Evolutionary conservation across 495 filamentous ascomycete species (phyloP), one percentile per base, ranked within the genome.

Genomic region (Penicillium alfredii): DNA sequence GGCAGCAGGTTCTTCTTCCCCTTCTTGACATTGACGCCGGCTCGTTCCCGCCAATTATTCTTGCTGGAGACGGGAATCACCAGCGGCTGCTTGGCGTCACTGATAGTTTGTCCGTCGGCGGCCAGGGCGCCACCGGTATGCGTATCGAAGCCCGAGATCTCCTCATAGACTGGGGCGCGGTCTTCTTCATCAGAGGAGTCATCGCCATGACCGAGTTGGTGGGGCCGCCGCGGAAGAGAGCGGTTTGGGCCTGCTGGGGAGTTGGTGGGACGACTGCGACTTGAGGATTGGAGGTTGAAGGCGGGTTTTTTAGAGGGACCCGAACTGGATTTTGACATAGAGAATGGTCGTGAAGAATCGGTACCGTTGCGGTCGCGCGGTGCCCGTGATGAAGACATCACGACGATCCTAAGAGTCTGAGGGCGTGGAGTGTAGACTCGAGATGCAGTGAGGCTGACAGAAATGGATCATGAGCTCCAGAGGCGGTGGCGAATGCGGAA

Each of bases 21-120:
- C 34, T 73, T 75, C 34, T 65, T 66, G 29, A 80, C 73, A 38
- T 67, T 68, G 3, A 51, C 36, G 6, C 64, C 65, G 1, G 65
- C 43, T 8, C 67, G 55, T 38, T 80, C 79, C 49, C 78, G 76
- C 84, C 83, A 86, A 52, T 88, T 78, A 32, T 81, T 77, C 53
- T 82, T 84, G 55, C 71, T 72, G 38, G 79, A 69, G 8, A 72
- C 72, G 8, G 68, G 68, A 35, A 92, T 92, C 15, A 86, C 71
- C 15, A 85, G 60, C 8, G 73, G 71, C 33, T 58, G 54, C 30
- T 72, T 67, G 10, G 48, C 58, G 20, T 61, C 40, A 23, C 43
- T 53, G 6, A 49, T 43, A 18, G 45, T 34, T 10, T 42, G 22
- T 9, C 55, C 56, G 19, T 69, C 60, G 19, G 62, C 59, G 8